Evolutionary conservation across 73 alveolate species (phyloP), one percentile per base, ranked within the genome.

Genomic region (Stentor roeselii): DNA sequence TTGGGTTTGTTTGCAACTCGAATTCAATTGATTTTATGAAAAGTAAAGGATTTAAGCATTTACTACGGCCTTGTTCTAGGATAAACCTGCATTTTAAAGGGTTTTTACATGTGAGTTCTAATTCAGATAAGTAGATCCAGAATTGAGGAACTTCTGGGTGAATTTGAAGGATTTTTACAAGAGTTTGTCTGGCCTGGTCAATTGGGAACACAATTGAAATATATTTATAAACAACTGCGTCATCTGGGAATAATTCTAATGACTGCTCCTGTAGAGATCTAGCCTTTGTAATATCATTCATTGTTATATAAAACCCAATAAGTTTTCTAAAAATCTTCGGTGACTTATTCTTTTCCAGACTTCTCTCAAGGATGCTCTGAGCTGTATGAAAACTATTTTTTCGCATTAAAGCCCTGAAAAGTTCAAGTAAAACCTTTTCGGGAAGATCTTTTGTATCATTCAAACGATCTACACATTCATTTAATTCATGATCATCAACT

Each of bases 1-100:
- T 92, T 36, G 41, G 61, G 77, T 92, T 87, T 11, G 89, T 85
- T 75, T 78, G 89, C 3, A 88, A 60, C 76, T 94, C 98, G 39
- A 94, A 89, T 36, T 85, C 50, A 1, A 94, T 87, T 14, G 98
- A 82, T 36, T 76, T 90, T 3, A 86, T 42, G 96, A 96, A 94
- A 2, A 94, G 59, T 21, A 86, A 78, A 21, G 93, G 90, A 75
- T 93, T 87, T 59, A 75, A 75, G 41, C 50, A 21, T 67, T 27
- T 27, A 21, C 34, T 67, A 14, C 80, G 21, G 21, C 80, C 80
- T 67, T 67, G 21, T 67, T 67, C 80, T 27, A 67, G 80, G 34
- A 67, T 11, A 67, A 27, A 67, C 34, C 80, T 67, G 1, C 42
- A 36, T 32, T 32, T 67, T 32, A 67, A 11, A 67, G 11, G 27